Percentiles rank a stretch among this genome's conserved stretches.
These are phyloP conservation scores for Simplicillium sp. DNA, from an alignment of 2,329 filamentous ascomycete species.

Conservation along the genomic window DNA sequence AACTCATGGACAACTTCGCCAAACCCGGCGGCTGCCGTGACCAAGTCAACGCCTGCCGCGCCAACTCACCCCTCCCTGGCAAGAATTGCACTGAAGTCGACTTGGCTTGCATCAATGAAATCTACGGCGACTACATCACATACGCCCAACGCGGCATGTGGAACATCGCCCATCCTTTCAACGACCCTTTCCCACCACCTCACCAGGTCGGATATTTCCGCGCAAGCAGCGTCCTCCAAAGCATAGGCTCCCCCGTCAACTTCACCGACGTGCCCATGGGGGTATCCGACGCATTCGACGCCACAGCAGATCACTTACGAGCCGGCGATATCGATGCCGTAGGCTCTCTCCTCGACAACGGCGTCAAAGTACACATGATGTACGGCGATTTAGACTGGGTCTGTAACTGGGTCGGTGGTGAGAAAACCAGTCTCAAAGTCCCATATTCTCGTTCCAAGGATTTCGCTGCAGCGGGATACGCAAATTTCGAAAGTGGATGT, in stretches of 20 bases:
- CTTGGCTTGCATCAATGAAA: constrained; percentile 39
- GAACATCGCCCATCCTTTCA: constrained; percentile 46
- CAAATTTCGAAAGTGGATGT: constrained; percentile 54
- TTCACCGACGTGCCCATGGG: constrained; percentile 37
- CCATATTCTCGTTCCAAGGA: constrained; percentile 32
- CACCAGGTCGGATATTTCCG: constrained; percentile 56
- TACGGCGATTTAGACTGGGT: constrained; percentile 56
- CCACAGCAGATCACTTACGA: constrained; percentile 49
- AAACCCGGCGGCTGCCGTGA: constrained; percentile 40
- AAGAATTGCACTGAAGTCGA: constrained; percentile 37
- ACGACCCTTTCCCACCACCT: constrained; percentile 54
- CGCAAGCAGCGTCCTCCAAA: constrained; percentile 41
- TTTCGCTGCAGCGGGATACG: constrained; percentile 58
- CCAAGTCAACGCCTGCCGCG: constrained; percentile 40
- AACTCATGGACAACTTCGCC: constrained; percentile 19
- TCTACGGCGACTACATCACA: constrained; percentile 38
- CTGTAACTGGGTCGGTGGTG: constrained; percentile 60
- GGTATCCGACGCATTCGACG: constrained; percentile 44
- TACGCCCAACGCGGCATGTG: constrained; percentile 49
- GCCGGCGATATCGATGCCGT: constrained; percentile 38
- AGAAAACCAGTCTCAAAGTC: constrained; percentile 57
- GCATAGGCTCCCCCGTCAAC: constrained; percentile 53
- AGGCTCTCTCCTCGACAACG: constrained; percentile 48
- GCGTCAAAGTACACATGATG: constrained; percentile 61
- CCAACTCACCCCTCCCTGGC: too few species aligned